Base-by-base conservation (phyloP, 2,329 filamentous ascomycete genomes). In the Sporothrix brasiliensis region DNA sequence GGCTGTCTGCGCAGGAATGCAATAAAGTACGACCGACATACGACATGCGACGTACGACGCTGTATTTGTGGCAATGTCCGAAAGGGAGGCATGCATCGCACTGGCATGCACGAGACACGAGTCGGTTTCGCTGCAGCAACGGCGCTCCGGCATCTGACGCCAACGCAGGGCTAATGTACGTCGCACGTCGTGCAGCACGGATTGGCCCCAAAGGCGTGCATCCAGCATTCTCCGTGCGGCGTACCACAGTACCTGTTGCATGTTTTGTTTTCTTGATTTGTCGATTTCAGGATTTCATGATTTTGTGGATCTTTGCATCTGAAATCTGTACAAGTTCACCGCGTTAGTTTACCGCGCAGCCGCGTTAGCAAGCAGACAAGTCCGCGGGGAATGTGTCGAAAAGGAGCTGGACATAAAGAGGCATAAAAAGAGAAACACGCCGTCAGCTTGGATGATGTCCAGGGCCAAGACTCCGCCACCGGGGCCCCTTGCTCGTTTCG, bases 51-150 rank as follows among this genome's bases (percentile, higher is more conserved):
- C 13, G 27, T 34, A 34, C 14, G 34, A 34, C 19, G 10, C 34
- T 41, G 4, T 30, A 9, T 21, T 60, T 61, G 24, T 19, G 27
- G 54, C 27, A 30, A 30, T 30, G 4, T 30, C 27, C 27, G 27
- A 30, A 4, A 4, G 27, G 27, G 7, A 16, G 27, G 19, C 44
- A 50, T 49, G 47, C 41, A 14, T 65, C n/a, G 60, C 60, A 49
- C 14, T 34, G 41, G 61, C 61, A 65, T 50, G 47, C 44, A 44
- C n/a, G 21, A 49, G 60, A 41, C 60, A 60, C 41, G 58, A 44
- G 10, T 14, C 44, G 34, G 58, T 24, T 61, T 61, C 58, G 58
- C 58, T 61, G 58, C 61, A 50, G 61, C 61, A 65, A 65, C 61
- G 61, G 60, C 44, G 60, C 39, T 24, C 16, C 6, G n/a, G 54